Evolutionary conservation across 2,329 filamentous ascomycete species (phyloP), one percentile per base, ranked within the genome.

Genomic region (Alternaria sp.): DNA sequence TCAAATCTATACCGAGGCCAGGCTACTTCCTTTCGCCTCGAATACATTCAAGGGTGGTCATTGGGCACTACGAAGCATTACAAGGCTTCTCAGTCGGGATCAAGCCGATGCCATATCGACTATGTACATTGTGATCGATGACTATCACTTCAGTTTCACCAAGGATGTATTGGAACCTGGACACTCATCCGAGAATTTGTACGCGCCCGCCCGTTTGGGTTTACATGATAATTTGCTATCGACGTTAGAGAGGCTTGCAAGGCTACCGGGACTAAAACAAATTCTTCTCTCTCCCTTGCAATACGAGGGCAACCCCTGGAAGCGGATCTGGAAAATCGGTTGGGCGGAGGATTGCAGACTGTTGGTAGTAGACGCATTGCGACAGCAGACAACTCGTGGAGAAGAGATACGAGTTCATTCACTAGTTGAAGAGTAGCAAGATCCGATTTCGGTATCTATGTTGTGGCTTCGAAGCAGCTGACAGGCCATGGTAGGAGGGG

Each of bases 1-100:
- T 19, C 51, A 56, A 25, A 43, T 61, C n/a, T 47, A 61, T 28
- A n/a, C 17, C 23, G 51, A 61, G 28, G 19, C 51, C 19, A 47
- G 21, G 19, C 26, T 40, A 19, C 25, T 60, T 12, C n/a, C 15
- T 5, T 36, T 49, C 6, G 12, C 23, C 19, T 17, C 52, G 9
- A 44, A 54, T 15, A 28, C 6, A 11, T 28, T 26, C 23, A 54
- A 13, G 15, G 15, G 52, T 40, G 36, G 32, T 9, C 15, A 44
- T 11, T 21, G 6, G n/a, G 23, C 40, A 17, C 10, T 21, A 5
- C 13, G 19, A 43, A 23, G 17, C 3, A 12, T 21, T 19, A 32
- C n/a, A 8, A 50, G 5, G 28, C 28, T 51, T 21, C 12, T 21
- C 47, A 32, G 13, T 32, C 2, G 30, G 47, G 47, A 21, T 10